These are phyloP conservation scores for Chytriomyces sp. DNA, from an alignment of 192 early-diverging fungal species.

Conservation along the genomic window DNA sequence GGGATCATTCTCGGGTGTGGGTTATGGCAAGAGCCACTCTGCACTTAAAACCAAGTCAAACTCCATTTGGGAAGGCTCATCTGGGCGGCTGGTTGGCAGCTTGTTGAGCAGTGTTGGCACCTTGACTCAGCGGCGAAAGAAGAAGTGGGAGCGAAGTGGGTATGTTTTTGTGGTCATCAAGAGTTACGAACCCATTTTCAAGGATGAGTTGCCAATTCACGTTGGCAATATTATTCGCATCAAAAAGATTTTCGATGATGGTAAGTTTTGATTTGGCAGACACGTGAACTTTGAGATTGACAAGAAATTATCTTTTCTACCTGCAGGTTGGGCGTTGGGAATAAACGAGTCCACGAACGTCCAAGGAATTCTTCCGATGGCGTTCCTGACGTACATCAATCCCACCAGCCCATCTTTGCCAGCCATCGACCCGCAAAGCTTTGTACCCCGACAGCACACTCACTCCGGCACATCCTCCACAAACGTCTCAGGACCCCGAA, in stretches of 20 bases:
- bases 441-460: conserved; percentile 12
- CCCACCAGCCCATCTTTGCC: conserved; percentile 17
- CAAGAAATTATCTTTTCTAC: not conserved
- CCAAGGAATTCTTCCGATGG: conserved; percentile 33
- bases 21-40: not conserved
- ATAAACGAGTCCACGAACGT: conserved; percentile 28
- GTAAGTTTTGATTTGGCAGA: not conserved
- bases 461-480: not conserved
- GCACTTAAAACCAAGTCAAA: not conserved
- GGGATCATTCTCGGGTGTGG: not conserved
- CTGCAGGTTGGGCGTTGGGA: conserved; percentile 23
- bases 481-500: not conserved
- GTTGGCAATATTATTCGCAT: conserved; percentile 32
- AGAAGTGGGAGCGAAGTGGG: conserved; percentile 22
- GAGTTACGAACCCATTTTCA: conserved; percentile 26
- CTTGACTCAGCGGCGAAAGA: not conserved
- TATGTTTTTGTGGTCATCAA: conserved; percentile 36
- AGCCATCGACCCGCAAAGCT: conserved; percentile 27
- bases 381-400: conserved; percentile 35
- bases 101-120: not conserved
- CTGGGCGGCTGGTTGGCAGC: not conserved
- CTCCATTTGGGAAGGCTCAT: not conserved
- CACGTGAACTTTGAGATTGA: not conserved
- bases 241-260: conserved; percentile 39
- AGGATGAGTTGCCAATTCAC: conserved; percentile 22